Percentiles rank a stretch among this genome's conserved stretches.
phyloP scores from a whole-genome alignment of 495 filamentous ascomycete species.

The Xylaria telfairii region DNA sequence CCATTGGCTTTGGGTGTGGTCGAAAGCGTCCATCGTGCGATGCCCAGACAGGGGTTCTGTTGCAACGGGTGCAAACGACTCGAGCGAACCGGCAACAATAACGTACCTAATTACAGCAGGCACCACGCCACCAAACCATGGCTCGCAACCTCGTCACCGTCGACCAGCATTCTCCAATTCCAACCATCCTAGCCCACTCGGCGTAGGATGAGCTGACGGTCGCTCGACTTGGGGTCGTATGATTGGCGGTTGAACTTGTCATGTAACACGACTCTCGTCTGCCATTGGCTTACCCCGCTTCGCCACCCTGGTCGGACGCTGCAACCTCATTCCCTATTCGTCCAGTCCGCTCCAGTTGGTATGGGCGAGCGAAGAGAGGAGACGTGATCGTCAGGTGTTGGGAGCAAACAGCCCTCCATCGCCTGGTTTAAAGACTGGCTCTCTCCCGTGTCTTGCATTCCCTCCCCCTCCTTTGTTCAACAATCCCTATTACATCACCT shows the following conservation, averaged over 20 bases:
- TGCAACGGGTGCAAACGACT: not conserved
- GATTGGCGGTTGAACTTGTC: conserved; percentile 21
- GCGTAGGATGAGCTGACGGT: conserved; percentile 25
- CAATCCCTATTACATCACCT: conserved; percentile 12
- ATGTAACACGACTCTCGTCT: conserved; percentile 17
- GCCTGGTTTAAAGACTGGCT: conserved; percentile 7
- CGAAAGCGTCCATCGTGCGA: conserved; percentile 10
- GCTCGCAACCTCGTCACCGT: not conserved
- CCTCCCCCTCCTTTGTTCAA: conserved; percentile 2
- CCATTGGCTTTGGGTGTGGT: not conserved
- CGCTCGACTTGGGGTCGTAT: conserved; percentile 24
- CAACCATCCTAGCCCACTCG: not conserved
- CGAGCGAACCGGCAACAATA: conserved; percentile 6
- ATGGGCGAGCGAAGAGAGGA: not conserved
- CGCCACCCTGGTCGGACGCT: not conserved
- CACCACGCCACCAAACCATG: not conserved
- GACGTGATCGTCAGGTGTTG: conserved; percentile 7
- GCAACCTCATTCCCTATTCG: conserved; percentile 17
- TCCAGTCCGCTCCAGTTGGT: not conserved
- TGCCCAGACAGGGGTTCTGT: not conserved
- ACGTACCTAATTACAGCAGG: not conserved
- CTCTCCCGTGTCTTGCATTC: not conserved
- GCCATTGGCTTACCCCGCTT: conserved; percentile 27
- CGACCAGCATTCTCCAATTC: conserved; percentile 5
- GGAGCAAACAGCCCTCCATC: conserved; percentile 4